Base-by-base conservation (phyloP, 805 yeast species). In the Kuraishia ogatae region DNA sequence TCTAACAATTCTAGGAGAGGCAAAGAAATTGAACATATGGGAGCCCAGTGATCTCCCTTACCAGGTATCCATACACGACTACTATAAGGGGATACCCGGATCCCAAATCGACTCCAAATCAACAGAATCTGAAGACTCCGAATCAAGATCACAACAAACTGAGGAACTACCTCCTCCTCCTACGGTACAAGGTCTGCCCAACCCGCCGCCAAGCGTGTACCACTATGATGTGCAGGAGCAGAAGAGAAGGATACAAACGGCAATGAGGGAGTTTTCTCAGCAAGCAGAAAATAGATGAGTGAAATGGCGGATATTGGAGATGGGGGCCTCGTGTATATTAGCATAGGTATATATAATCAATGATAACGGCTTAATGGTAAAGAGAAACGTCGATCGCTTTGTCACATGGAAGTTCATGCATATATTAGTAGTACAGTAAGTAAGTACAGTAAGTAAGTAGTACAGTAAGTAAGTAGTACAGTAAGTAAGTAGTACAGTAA, bases 61-160 rank as follows among this genome's bases (percentile, higher is more conserved):
- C 62, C 75, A 73, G 54, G 64, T 76, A 28, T 70, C 66, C 19
- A 52, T 74, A 26, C 63, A 61, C 2, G 67, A 69, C 24, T 63
- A 79, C 17, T 76, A 73, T 49, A 55, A 50, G 8, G 68, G 65
- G 2, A 69, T 68, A 48, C 79, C 78, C 0, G 75, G 77, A 0
- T 48, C 39, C 50, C 20, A 21, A 52, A 52, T n/a, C 35, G 26
- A 8, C 7, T 23, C 2, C 50, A 43, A n/a, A 48, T 49, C 15
- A 52, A 49, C 24, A 51, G 35, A 3, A 15, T 48, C 15, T 19
- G 8, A 39, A 21, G 15, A 10, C 21, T 20, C 10, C 50, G 35
- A 39, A 19, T 20, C 29, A 39, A 23, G 20, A 20, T 24, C 21
- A 50, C 48, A 28, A 21, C 29, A 47, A 48, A n/a, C 24, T 46